A percentile compares a stretch with the other conserved stretches of the same genome.
Conservation (phyloP, 805 yeast species). For the Lachancea meyersii region DNA sequence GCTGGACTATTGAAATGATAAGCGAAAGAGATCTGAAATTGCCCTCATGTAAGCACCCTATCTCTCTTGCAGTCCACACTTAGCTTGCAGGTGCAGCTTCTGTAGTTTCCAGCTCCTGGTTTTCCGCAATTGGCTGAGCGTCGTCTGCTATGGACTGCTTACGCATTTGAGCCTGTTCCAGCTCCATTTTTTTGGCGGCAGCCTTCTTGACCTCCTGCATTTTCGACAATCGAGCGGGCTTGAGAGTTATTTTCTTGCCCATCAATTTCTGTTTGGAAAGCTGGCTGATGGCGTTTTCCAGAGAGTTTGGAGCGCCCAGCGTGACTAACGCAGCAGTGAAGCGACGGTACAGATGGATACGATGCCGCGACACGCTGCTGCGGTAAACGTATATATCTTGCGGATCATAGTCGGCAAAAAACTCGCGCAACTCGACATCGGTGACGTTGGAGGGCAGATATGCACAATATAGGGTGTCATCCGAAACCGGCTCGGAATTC, state of each 20-base stretch:
- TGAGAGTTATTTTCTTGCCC: conserved; percentile 34
- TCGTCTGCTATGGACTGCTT: conserved; percentile 1
- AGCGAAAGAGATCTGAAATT: too few species aligned
- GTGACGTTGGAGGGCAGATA: conserved; percentile 36
- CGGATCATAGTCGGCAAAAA: conserved; percentile 41
- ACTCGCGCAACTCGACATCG: conserved; percentile 41
- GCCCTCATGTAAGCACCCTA: too few species aligned
- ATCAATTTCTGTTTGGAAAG: conserved; percentile 35
- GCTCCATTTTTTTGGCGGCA: conserved; percentile 24
- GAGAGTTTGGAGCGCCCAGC: conserved; percentile 38
- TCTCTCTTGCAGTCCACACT: too few species aligned
- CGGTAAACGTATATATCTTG: conserved; percentile 44
- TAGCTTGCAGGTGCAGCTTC: not conserved
- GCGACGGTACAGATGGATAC: conserved; percentile 30
- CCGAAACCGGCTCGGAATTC: conserved; percentile 27
- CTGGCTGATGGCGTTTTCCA: conserved; percentile 39
- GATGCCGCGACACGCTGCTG: conserved; percentile 28
- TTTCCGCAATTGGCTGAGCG: not conserved
- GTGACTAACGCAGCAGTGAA: conserved; percentile 48
- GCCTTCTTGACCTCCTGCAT: conserved; percentile 41
- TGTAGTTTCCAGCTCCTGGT: conserved; percentile 1
- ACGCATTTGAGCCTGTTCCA: conserved; percentile 7
- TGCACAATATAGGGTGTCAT: conserved; percentile 42
- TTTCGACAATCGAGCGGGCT: conserved; percentile 39
- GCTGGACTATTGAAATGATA: too few species aligned